Conservation (phyloP, 2,329 filamentous ascomycete species). For the Pseudocercospora pini-densiflorae region DNA sequence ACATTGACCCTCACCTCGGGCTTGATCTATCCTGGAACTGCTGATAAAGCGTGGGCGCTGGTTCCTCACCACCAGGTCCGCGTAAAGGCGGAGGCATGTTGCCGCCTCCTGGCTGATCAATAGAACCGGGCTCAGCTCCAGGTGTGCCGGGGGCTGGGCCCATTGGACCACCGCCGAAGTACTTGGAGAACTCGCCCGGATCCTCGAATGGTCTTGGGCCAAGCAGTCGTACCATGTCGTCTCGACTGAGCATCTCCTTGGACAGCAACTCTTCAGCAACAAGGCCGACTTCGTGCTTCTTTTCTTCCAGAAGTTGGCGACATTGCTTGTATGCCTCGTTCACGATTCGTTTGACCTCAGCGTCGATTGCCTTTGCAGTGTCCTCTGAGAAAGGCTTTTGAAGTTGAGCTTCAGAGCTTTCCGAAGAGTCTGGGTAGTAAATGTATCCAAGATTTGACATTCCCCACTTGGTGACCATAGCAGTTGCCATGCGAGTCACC, state of each 20-base stretch:
- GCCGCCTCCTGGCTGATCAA: slow-evolving; percentile 22
- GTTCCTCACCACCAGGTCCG: slow-evolving; percentile 26
- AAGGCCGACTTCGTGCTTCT: slow-evolving; percentile 85
- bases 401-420: slow-evolving; percentile 64
- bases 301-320: slow-evolving; percentile 77
- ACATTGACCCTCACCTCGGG: not conserved
- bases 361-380: slow-evolving; percentile 89
- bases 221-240: slow-evolving; percentile 89
- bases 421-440: slow-evolving; percentile 71
- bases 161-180: slow-evolving; percentile 64
- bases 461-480: slow-evolving; percentile 99
- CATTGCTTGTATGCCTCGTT: slow-evolving; percentile 93
- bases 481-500: slow-evolving; percentile 91
- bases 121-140: slow-evolving; percentile 21
- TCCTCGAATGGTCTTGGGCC: slow-evolving; percentile 86
- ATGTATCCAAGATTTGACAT: slow-evolving; percentile 96
- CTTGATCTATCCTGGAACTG: slow-evolving; percentile 23
- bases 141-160: slow-evolving; percentile 22
- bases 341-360: slow-evolving; percentile 88
- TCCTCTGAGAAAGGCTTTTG: slow-evolving; percentile 96
- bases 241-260: slow-evolving; percentile 89
- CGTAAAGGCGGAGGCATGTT: slow-evolving; percentile 30
- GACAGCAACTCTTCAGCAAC: slow-evolving; percentile 89
- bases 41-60: slow-evolving; percentile 37
- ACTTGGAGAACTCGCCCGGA: slow-evolving; percentile 88